Conservation (phyloP, 1,139 yeast species). For the Wickerhamomyces sp. region DNA sequence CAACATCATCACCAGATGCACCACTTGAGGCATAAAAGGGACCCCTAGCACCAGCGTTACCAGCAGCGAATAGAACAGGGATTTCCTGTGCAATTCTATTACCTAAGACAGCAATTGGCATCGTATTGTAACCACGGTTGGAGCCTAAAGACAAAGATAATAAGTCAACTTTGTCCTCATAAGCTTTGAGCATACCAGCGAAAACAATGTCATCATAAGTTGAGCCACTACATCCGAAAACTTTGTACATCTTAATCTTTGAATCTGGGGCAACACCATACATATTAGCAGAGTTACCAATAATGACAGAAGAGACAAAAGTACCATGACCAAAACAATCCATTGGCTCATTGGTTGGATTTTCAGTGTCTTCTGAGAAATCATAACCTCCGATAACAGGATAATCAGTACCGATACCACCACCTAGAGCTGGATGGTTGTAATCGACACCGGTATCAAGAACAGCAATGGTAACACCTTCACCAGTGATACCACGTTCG, state of each 20-base stretch:
- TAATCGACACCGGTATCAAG: conserved; percentile 16
- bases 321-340: conserved; percentile 16
- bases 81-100: conserved; percentile 8
- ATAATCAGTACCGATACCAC: conserved; percentile 13
- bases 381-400: conserved; percentile 6
- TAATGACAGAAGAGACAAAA: conserved; percentile 14
- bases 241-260: conserved; percentile 11
- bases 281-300: conserved; percentile 6
- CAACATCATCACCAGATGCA: neutral
- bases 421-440: conserved; percentile 13
- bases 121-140: conserved; percentile 10
- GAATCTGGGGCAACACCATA: conserved; percentile 7
- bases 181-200: conserved; percentile 14
- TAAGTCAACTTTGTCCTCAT: conserved; percentile 9
- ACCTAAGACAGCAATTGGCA: conserved; percentile 11
- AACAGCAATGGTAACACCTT: conserved; percentile 12
- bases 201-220: conserved; percentile 12
- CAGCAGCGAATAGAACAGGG: conserved; percentile 10
- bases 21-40: conserved; percentile 10
- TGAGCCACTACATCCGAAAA: conserved; percentile 7
- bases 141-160: conserved; percentile 13
- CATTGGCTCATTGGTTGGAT: conserved; percentile 6
- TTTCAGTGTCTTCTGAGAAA: conserved; percentile 1
- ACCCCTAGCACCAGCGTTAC: conserved; percentile 10
- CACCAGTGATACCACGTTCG: conserved; percentile 10